Conservation (phyloP, 129 eudicot genomes). For the Chrysanthemum makinoi region DNA sequence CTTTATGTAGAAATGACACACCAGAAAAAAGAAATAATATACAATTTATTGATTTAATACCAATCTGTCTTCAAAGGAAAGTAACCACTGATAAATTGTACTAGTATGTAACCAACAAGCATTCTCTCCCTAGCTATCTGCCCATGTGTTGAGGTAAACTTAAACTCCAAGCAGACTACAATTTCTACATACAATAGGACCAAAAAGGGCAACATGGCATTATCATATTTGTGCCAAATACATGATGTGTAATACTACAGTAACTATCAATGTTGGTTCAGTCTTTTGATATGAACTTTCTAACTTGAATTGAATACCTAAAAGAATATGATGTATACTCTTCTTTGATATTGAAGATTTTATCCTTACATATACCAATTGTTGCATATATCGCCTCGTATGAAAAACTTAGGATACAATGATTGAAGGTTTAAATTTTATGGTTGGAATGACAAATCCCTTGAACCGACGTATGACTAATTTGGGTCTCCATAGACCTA, state of each 20-base stretch:
- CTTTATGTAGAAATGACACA: constrained; percentile 17
- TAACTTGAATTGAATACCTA: constrained; percentile 7
- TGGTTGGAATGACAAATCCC: not conserved
- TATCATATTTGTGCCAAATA: not conserved
- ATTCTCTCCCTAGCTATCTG: constrained; percentile 15
- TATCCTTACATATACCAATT: not conserved
- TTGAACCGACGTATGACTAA: no score
- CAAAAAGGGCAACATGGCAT: constrained; percentile 25
- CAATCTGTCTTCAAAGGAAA: constrained; percentile 36
- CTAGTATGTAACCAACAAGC: constrained; percentile 19
- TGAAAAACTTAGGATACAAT: not conserved
- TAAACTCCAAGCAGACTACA: constrained; percentile 29
- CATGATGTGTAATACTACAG: not conserved
- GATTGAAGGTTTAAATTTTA: not conserved
- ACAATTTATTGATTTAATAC: not conserved
- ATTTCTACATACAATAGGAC: constrained; percentile 4
- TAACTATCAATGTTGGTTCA: not conserved
- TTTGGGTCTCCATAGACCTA: no score
- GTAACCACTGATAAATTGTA: constrained; percentile 23
- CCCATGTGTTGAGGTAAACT: constrained; percentile 29
- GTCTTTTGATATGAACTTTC: not conserved
- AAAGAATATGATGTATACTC: not conserved
- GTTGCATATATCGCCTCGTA: not conserved
- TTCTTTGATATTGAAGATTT: not conserved
- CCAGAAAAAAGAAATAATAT: constrained; percentile 10